Percentiles rank a stretch among this genome's conserved stretches.
Evolutionary conservation across 1,284 basidiomycete species (phyloP).

Genomic region (Meripilus lineatus): DNA sequence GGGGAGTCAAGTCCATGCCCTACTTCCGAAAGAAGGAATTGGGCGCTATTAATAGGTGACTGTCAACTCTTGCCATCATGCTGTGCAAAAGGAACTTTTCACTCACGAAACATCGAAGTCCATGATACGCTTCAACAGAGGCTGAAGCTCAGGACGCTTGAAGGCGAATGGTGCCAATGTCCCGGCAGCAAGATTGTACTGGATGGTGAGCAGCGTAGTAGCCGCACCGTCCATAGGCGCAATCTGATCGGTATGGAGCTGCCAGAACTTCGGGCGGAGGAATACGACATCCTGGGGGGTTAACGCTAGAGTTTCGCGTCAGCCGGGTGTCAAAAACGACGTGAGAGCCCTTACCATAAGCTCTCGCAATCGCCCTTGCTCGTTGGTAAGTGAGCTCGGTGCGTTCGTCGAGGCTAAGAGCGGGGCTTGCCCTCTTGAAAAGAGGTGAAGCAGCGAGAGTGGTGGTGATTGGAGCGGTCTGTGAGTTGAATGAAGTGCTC

Average conservation of each 20-base stretch:
- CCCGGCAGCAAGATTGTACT: constrained; percentile 39
- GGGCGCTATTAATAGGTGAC: constrained; percentile 24
- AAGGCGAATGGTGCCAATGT: constrained; percentile 33
- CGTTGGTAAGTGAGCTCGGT: constrained; percentile 18
- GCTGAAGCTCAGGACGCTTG: constrained; percentile 27
- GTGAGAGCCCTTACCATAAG: constrained; percentile 17
- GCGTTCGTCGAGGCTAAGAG: constrained; percentile 7
- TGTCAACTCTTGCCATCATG: too few relatives aligned
- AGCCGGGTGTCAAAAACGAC: not conserved
- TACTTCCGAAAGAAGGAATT: constrained; percentile 38
- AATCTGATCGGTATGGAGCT: constrained; percentile 34
- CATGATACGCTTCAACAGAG: constrained; percentile 25
- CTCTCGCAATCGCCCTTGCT: constrained; percentile 20
- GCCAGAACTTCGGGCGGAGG: constrained; percentile 35
- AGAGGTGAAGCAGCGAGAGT: too few relatives aligned
- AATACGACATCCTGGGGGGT: constrained; percentile 30
- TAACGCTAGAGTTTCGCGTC: constrained; percentile 20
- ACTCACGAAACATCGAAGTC: constrained; percentile 26
- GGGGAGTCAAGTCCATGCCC: constrained; percentile 38
- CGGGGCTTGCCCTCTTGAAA: too few relatives aligned
- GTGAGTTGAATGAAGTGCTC: too few relatives aligned
- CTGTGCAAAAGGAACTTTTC: too few relatives aligned
- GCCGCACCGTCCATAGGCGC: constrained; percentile 33
- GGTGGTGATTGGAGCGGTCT: too few relatives aligned
- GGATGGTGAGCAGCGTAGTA: constrained; percentile 35